Percentiles rank a stretch among this genome's conserved stretches.
phyloP scores from a whole-genome alignment of 148 eudicot species.

The Rhododendron williamsianum region DNA sequence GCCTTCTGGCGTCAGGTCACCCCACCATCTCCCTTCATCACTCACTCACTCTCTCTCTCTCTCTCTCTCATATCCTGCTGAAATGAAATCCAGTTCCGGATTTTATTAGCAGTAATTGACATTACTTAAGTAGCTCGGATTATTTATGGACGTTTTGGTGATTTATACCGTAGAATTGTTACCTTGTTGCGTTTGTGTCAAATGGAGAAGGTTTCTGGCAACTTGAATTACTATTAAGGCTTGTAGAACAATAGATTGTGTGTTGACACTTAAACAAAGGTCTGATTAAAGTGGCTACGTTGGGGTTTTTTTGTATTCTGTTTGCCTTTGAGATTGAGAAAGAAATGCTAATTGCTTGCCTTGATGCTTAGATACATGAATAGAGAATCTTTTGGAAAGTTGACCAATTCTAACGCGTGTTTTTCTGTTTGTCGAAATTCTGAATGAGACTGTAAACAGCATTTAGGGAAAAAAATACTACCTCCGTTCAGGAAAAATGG shows the following conservation, averaged over 20 bases:
- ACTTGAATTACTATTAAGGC: not conserved
- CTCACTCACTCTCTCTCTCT: not conserved
- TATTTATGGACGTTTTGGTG: not conserved
- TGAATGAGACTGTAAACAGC: not conserved
- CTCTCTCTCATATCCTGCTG: too few relatives aligned
- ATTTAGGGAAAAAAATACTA: not conserved
- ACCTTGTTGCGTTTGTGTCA: not conserved
- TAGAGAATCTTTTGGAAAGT: not conserved
- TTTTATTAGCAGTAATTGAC: not conserved
- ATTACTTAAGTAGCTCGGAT: not conserved
- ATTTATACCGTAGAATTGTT: not conserved
- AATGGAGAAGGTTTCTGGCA: not conserved
- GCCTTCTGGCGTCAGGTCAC: conserved; percentile 88
- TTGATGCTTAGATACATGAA: not conserved
- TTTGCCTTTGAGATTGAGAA: not conserved
- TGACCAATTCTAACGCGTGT: not conserved
- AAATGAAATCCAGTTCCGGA: not conserved
- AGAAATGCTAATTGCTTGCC: not conserved
- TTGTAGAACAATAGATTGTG: not conserved
- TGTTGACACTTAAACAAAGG: not conserved
- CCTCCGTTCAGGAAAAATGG: not conserved
- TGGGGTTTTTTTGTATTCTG: not conserved
- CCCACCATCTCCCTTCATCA: not conserved
- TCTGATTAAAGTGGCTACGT: not conserved
- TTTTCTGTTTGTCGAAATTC: not conserved